Conservation (phyloP, 2,329 filamentous ascomycete species). For the Talaromyces sp. region DNA sequence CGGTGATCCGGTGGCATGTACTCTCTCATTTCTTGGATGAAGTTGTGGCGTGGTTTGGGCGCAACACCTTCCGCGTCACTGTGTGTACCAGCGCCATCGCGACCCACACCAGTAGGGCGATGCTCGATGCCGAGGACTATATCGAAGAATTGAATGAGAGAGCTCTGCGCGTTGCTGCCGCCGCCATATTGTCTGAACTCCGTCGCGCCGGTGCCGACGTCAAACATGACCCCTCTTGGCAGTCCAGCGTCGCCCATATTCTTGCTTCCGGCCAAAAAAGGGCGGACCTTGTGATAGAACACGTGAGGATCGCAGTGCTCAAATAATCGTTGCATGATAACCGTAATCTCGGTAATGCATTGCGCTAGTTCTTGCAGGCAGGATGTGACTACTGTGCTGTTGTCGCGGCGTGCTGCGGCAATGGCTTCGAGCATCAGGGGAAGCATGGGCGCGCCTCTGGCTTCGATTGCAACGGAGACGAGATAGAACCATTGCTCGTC, state of each 20-base stretch:
- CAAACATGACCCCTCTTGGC: constrained; percentile 81
- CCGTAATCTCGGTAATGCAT: constrained; percentile 77
- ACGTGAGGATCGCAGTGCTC: constrained; percentile 91
- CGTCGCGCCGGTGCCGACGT: constrained; percentile 66
- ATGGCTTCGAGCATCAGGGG: constrained; percentile 87
- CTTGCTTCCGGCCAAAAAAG: constrained; percentile 92
- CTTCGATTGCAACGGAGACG: constrained; percentile 92
- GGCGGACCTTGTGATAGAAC: constrained; percentile 95
- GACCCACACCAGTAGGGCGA: constrained; percentile 73
- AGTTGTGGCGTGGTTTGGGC: constrained; percentile 68
- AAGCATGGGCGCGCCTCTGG: constrained; percentile 80
- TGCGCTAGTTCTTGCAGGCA: constrained; percentile 82
- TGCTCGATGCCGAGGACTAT: constrained; percentile 86
- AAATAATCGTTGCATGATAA: constrained; percentile 81
- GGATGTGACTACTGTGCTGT: constrained; percentile 67
- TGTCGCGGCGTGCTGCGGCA: constrained; percentile 67
- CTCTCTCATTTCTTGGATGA: constrained; percentile 91
- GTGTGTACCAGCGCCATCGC: constrained; percentile 38
- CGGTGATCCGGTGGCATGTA: constrained; percentile 97
- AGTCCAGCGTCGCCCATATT: constrained; percentile 95
- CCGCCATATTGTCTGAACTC: constrained; percentile 82
- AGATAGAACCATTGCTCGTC: constrained; percentile 99
- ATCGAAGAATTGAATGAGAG: constrained; percentile 95
- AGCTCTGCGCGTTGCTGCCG: constrained; percentile 95
- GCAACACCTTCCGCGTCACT: constrained; percentile 44